Percentiles rank a stretch among this genome's conserved stretches.
These are phyloP conservation scores for Rosa hybrid DNA, from an alignment of 331 rosid species.

Conservation along the genomic window DNA sequence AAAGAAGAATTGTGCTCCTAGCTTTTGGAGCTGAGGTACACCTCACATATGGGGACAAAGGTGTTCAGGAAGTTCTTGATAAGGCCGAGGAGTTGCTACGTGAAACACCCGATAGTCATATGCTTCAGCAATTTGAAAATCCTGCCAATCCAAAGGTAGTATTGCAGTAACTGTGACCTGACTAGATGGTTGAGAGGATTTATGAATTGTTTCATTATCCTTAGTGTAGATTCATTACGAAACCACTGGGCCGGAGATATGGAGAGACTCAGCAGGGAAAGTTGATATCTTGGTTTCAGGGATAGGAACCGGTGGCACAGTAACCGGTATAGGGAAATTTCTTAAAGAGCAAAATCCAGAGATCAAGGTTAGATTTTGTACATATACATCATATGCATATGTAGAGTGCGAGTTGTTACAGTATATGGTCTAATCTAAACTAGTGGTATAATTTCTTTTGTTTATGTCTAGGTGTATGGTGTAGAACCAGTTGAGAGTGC, in stretches of 20 bases:
- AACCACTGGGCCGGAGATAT: constrained; percentile 91
- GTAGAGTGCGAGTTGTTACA: neutral
- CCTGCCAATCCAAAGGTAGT: constrained; percentile 70
- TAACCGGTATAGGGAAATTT: constrained; percentile 68
- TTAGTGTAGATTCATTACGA: constrained; percentile 74
- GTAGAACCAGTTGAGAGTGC: constrained; percentile 90
- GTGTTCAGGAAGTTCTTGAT: constrained; percentile 43
- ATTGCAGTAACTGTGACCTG: neutral
- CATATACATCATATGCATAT: constrained; percentile 6
- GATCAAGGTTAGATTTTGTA: constrained; percentile 55
- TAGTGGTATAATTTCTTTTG: neutral
- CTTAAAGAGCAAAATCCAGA: constrained; percentile 77
- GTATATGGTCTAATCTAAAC: neutral
- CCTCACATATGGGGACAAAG: constrained; percentile 67
- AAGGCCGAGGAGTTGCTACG: constrained; percentile 57
- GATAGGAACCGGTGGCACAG: constrained; percentile 87
- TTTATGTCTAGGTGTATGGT: constrained; percentile 57
- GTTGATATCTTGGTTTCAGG: constrained; percentile 75
- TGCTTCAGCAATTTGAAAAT: constrained; percentile 65
- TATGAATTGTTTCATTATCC: neutral
- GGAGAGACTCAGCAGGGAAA: constrained; percentile 78
- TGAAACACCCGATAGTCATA: constrained; percentile 51
- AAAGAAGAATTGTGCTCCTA: constrained; percentile 62
- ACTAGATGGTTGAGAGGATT: neutral
- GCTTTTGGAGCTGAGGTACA: constrained; percentile 87